Conservation (phyloP, 495 filamentous ascomycete species). For the Penicillium daleae region DNA sequence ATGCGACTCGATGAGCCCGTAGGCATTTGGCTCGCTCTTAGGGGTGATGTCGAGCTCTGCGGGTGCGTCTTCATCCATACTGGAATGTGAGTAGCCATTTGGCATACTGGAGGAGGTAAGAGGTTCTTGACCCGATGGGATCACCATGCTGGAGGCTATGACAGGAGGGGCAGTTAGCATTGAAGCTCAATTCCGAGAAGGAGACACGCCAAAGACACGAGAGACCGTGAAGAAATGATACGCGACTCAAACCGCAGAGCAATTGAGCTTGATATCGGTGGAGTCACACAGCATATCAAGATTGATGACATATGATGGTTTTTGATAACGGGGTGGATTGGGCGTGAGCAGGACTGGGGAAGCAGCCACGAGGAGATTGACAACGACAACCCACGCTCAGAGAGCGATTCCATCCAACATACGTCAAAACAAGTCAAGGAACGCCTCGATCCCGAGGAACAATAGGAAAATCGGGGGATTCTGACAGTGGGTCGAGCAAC, state of each 20-base stretch:
- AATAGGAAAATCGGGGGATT: conserved; percentile 31
- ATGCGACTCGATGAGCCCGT: conserved; percentile 50
- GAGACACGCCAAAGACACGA: conserved; percentile 23
- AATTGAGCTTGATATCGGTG: conserved; percentile 32
- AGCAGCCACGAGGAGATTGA: conserved; percentile 32
- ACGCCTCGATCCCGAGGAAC: conserved; percentile 16
- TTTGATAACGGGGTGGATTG: conserved; percentile 52
- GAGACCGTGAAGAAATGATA: conserved; percentile 31
- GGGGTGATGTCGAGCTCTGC: conserved; percentile 41
- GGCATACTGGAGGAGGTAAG: conserved; percentile 43
- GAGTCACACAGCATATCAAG: conserved; percentile 37
- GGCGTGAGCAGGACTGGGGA: conserved; percentile 37
- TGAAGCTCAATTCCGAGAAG: conserved; percentile 40
- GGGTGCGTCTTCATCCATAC: conserved; percentile 40
- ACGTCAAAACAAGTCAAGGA: conserved; percentile 19
- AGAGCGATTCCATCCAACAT: conserved; percentile 19
- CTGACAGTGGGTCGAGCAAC: conserved; percentile 51
- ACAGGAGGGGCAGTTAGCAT: conserved; percentile 49
- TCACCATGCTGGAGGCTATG: conserved; percentile 57
- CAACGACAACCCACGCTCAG: conserved; percentile 27
- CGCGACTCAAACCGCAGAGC: conserved; percentile 40
- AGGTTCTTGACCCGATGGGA: conserved; percentile 52
- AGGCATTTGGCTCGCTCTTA: conserved; percentile 57
- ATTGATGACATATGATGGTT: conserved; percentile 44
- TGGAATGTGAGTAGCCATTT: conserved; percentile 55